phyloP scores from a whole-genome alignment of 306 rosid genomes.

The Pueraria montana region DNA sequence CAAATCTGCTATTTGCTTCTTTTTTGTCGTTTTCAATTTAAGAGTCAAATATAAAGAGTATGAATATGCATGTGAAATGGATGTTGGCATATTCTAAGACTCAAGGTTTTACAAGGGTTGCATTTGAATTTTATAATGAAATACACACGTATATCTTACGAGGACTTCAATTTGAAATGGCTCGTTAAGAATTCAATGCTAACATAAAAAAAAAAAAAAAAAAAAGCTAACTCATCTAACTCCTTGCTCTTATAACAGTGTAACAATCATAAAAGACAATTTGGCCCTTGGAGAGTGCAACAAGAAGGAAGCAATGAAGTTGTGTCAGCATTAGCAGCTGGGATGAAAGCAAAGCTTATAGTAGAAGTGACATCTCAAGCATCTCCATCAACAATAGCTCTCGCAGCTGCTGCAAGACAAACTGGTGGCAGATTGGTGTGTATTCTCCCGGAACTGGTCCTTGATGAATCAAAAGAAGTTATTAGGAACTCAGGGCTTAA shows the following conservation, averaged over 20 bases:
- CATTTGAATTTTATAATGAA: constrained; percentile 14
- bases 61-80: not conserved
- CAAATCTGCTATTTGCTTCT: constrained; percentile 4
- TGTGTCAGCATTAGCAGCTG: constrained; percentile 81
- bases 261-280: constrained; percentile 45
- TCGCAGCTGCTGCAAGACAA: constrained; percentile 70
- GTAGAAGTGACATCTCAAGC: constrained; percentile 69
- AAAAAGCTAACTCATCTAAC: not conserved
- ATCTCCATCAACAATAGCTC: constrained; percentile 71
- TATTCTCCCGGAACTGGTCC: constrained; percentile 66
- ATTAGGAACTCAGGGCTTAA: constrained; percentile 61
- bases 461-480: constrained; percentile 57
- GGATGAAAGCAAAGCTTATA: constrained; percentile 74
- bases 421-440: constrained; percentile 72
- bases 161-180: constrained; percentile 15
- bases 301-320: constrained; percentile 74
- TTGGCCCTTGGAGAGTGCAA: constrained; percentile 56
- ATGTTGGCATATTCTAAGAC: not conserved
- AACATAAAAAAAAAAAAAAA: not conserved
- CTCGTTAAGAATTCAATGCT: not conserved
- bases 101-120: constrained; percentile 6
- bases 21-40: constrained; percentile 5
- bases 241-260: constrained; percentile 51
- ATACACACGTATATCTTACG: not conserved
- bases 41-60: not conserved